Conservation (phyloP, 176 grass and related monocot species). For the Hordeum marinum region DNA sequence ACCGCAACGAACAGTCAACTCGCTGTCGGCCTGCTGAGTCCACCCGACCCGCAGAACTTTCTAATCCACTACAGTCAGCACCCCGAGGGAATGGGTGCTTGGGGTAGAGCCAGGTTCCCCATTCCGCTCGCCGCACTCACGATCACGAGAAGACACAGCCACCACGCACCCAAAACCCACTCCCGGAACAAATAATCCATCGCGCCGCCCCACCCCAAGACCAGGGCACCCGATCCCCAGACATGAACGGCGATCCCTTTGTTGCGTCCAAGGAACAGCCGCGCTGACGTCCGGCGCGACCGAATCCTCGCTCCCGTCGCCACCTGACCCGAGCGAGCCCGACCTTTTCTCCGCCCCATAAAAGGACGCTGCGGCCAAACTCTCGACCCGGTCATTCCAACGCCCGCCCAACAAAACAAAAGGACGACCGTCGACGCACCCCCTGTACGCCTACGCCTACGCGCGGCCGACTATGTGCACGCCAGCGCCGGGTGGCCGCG, state of each 20-base stretch:
- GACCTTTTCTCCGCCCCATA: conserved; percentile 18
- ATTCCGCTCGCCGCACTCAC: not conserved
- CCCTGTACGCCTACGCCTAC: not conserved
- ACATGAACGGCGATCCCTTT: not conserved
- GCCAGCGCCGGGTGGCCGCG: not conserved
- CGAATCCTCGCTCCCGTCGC: conserved; percentile 1
- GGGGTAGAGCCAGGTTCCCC: not conserved
- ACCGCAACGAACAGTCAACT: not conserved
- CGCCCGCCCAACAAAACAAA: not conserved
- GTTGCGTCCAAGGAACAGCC: conserved; percentile 19
- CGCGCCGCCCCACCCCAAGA: not conserved
- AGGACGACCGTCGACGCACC: not conserved
- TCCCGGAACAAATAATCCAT: not conserved
- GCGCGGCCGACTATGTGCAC: conserved; percentile 17
- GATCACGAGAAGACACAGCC: not conserved
- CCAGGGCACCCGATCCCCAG: not conserved
- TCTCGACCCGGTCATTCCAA: not conserved
- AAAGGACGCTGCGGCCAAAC: not conserved
- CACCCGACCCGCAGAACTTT: conserved; percentile 13
- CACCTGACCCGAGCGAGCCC: not conserved
- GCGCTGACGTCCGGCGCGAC: conserved; percentile 10
- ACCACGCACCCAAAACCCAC: not conserved
- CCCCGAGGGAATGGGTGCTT: not conserved
- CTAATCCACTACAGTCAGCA: conserved; percentile 5
- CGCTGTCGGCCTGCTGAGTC: not conserved